Evolutionary conservation across 202 grass and related monocot species (phyloP), one percentile per base, ranked within the genome.

Genomic region (Hordeum pubiflorum): DNA sequence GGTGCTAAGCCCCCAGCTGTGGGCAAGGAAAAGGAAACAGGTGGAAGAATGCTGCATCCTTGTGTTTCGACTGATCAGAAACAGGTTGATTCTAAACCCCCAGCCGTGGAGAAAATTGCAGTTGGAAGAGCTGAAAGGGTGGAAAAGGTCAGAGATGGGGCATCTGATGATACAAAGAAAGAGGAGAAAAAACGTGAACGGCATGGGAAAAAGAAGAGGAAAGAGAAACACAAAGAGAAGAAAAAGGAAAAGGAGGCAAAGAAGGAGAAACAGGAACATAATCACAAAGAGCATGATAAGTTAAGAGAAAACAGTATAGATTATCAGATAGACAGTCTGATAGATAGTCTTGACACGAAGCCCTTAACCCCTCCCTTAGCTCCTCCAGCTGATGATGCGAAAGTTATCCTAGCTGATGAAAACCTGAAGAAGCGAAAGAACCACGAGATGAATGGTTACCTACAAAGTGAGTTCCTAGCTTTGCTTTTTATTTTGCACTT

Each of bases 371-470:
- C 74, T 89, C 66, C 74, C 67, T 69, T 64, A 64, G 84, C 37
- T 43, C 57, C 56, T 78, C 11, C 65, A 31, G 48, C 41, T 57
- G 68, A 79, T 63, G 72, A 75, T 48, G 46, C n/a, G 6, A 85
- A 82, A 52, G 43, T 78, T 87, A 18, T 56, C 71, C 74, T 58
- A 69, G 65, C 68, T 76, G 68, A 82, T 79, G 84, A 89, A 60
- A 93, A 76, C 40, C 39, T 84, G 81, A 91, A 82, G 84, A 93
- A 93, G 79, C 80, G 91, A 85, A 93, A 90, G 85, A 87, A 74
- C 66, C 82, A 72, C 15, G 91, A 90, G 65, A 88, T 74, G 69
- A 90, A 93, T 88, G 91, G 87, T 64, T 86, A 79, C 80, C 65
- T 74, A 66, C 87, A 85, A 83, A 85, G 91, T 93, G 84, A 88